These are phyloP conservation scores for Dactylella cylindrospora DNA, from an alignment of 2,329 filamentous ascomycete species.

Conservation along the genomic window DNA sequence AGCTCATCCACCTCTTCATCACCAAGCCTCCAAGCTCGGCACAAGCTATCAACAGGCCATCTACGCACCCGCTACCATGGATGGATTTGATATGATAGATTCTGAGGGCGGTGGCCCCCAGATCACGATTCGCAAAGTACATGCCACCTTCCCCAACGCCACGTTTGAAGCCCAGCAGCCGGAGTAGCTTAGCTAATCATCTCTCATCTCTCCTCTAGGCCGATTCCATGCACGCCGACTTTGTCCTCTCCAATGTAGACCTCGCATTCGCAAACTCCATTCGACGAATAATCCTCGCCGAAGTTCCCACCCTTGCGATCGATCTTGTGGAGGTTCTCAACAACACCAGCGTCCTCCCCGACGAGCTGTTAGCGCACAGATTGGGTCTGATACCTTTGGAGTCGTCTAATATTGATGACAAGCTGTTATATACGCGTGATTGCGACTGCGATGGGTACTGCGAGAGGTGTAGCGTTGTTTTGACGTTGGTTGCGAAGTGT, in stretches of 20 bases:
- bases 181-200: conserved; percentile 44
- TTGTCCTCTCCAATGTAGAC: conserved; percentile 85
- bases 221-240: conserved; percentile 79
- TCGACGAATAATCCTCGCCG: conserved; percentile 85
- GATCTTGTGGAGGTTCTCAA: conserved; percentile 89
- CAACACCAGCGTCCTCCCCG: conserved; percentile 93
- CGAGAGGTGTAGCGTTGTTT: conserved; percentile 82
- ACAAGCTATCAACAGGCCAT: neutral
- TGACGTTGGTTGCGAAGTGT: conserved; percentile 82
- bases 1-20: no score
- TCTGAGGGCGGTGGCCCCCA: conserved; percentile 35
- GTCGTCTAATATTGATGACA: conserved; percentile 76
- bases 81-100: conserved; percentile 42
- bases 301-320: conserved; percentile 84
- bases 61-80: conserved; percentile 25
- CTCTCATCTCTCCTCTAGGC: conserved; percentile 59
- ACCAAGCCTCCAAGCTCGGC: no score
- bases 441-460: conserved; percentile 97
- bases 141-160: neutral
- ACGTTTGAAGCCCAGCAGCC: conserved; percentile 2
- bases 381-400: conserved; percentile 86
- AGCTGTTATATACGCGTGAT: conserved; percentile 83
- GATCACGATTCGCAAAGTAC: conserved; percentile 42
- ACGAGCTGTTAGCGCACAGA: conserved; percentile 93
- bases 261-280: conserved; percentile 80